These are phyloP conservation scores for Venturia pyrina DNA, from an alignment of 2,329 filamentous ascomycete species.

Conservation along the genomic window DNA sequence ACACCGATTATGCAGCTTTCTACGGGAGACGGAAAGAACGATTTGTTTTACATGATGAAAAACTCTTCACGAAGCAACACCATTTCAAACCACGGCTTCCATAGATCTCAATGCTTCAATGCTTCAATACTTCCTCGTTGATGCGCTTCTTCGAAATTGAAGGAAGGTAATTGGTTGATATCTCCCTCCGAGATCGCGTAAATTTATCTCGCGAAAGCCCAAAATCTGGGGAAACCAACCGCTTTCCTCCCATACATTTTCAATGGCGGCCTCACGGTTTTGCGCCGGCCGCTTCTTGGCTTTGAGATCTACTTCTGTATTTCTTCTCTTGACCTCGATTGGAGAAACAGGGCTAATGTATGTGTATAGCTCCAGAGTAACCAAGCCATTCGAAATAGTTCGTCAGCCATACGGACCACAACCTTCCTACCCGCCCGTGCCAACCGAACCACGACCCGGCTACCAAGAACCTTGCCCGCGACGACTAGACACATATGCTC, in stretches of 20 bases:
- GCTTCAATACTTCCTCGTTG: too few species aligned
- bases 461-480: not conserved
- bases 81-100: too few species aligned
- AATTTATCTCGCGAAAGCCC: not conserved
- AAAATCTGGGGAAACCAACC: not conserved
- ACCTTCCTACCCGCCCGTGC: not conserved
- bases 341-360: not conserved
- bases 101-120: too few species aligned
- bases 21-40: not conserved
- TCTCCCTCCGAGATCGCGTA: not conserved
- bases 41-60: too few species aligned
- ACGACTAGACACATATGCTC: not conserved
- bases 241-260: not conserved
- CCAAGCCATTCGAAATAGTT: too few species aligned
- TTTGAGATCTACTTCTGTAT: not conserved
- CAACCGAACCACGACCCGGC: not conserved
- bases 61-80: not conserved
- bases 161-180: not conserved
- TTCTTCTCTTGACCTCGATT: not conserved
- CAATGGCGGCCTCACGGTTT: constrained; percentile 4
- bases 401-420: not conserved
- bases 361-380: not conserved
- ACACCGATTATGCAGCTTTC: not conserved
- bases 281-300: not conserved
- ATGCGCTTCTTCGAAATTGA: not conserved